A percentile compares a stretch with the other conserved stretches of the same genome.
Evolutionary conservation across 1,139 yeast genomes (phyloP).

Genomic region (Citeromyces hawaiiensis): DNA sequence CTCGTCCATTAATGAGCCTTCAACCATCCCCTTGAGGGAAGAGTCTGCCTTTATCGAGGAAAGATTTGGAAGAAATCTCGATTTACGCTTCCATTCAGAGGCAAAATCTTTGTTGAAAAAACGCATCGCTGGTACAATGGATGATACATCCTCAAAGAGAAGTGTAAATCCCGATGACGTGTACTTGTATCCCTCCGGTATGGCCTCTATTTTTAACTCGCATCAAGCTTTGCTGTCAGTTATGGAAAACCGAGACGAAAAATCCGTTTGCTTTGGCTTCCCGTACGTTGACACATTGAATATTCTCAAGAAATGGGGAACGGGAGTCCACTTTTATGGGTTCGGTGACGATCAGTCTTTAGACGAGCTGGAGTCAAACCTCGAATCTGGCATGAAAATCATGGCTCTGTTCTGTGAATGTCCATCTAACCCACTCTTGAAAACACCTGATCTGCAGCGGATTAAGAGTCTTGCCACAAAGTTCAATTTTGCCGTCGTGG

Average conservation of each 20-base stretch:
- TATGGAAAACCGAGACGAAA: slow-evolving; percentile 22
- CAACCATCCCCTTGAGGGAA: slow-evolving; percentile 23
- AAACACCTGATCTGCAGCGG: slow-evolving; percentile 62
- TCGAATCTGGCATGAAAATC: slow-evolving; percentile 54
- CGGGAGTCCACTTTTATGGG: slow-evolving; percentile 75
- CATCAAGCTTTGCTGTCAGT: slow-evolving; percentile 48
- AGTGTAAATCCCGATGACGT: slow-evolving; percentile 44
- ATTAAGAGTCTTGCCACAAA: slow-evolving; percentile 54
- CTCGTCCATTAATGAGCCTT: slow-evolving; percentile 7
- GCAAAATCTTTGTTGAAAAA: slow-evolving; percentile 66
- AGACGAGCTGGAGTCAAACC: slow-evolving; percentile 43
- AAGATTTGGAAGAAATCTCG: slow-evolving; percentile 80
- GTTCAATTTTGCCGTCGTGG: slow-evolving; percentile 63
- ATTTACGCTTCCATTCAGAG: slow-evolving; percentile 57
- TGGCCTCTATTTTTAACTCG: slow-evolving; percentile 82
- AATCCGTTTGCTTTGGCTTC: slow-evolving; percentile 86
- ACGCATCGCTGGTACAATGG: slow-evolving; percentile 62
- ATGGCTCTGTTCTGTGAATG: slow-evolving; percentile 78
- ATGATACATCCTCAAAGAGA: slow-evolving; percentile 16
- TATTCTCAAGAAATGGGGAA: slow-evolving; percentile 79
- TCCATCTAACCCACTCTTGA: slow-evolving; percentile 84
- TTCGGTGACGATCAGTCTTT: slow-evolving; percentile 68
- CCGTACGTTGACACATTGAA: slow-evolving; percentile 91
- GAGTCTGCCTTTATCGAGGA: slow-evolving; percentile 69
- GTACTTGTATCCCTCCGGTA: slow-evolving; percentile 78